These are phyloP conservation scores for Botrytis squamosa DNA, from an alignment of 2,329 filamentous ascomycete genomes.

Conservation along the genomic window DNA sequence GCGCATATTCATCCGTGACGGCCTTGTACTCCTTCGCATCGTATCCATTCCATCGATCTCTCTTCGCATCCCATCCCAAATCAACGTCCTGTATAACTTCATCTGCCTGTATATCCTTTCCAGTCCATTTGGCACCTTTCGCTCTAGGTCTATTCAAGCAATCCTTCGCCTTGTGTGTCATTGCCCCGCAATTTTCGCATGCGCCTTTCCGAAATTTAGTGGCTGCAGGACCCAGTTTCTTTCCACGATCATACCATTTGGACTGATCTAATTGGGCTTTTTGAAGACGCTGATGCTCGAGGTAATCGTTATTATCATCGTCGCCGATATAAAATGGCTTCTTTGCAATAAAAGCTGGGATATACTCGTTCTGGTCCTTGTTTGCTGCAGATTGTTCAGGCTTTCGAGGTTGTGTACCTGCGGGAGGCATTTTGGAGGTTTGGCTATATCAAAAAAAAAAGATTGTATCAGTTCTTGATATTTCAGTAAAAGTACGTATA, in stretches of 20 bases:
- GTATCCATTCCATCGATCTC: constrained; percentile 98
- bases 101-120: constrained; percentile 90
- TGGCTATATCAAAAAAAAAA: neutral
- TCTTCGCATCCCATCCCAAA: constrained; percentile 93
- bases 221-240: constrained; percentile 78
- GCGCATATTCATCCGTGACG: constrained; percentile 87
- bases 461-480: neutral
- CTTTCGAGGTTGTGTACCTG: constrained; percentile 38
- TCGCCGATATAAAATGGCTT: constrained; percentile 91
- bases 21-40: constrained; percentile 80
- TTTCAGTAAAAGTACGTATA: neutral
- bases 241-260: constrained; percentile 91
- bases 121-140: constrained; percentile 87
- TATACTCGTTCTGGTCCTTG: constrained; percentile 97
- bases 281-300: constrained; percentile 88
- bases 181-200: constrained; percentile 96
- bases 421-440: constrained; percentile 43
- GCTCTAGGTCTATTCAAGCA: constrained; percentile 87
- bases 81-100: constrained; percentile 82
- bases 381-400: constrained; percentile 46
- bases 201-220: constrained; percentile 98
- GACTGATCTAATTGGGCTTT: constrained; percentile 64
- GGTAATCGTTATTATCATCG: constrained; percentile 80
- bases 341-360: constrained; percentile 96
- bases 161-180: constrained; percentile 95